Conservation (phyloP, 2,329 filamentous ascomycete species). For the Cercospora canescens region DNA sequence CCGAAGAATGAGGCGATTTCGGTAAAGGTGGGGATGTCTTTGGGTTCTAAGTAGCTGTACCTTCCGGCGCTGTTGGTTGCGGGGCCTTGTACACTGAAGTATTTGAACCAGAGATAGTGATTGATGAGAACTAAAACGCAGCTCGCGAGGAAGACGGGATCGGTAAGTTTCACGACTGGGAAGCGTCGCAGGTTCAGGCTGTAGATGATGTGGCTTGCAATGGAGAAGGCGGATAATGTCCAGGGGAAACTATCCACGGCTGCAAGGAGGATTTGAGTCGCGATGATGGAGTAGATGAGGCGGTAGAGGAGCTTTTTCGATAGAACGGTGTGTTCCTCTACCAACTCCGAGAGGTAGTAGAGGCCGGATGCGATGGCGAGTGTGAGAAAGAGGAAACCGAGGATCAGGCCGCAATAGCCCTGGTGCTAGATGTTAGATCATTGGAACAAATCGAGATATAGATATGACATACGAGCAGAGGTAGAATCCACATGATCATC, state of each 20-base stretch:
- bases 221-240: slow-evolving; percentile 69
- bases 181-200: slow-evolving; percentile 79
- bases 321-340: slow-evolving; percentile 94
- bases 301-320: slow-evolving; percentile 83
- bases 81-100: slow-evolving; percentile 66
- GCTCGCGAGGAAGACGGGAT: slow-evolving; percentile 81
- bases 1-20: slow-evolving; percentile 97
- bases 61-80: slow-evolving; percentile 59
- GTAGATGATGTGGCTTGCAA: slow-evolving; percentile 82
- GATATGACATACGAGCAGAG: slow-evolving; percentile 59
- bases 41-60: slow-evolving; percentile 38
- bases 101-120: slow-evolving; percentile 93
- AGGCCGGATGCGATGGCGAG: slow-evolving; percentile 96
- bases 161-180: slow-evolving; percentile 78
- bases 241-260: slow-evolving; percentile 85
- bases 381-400: slow-evolving; percentile 93
- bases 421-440: slow-evolving; percentile 15
- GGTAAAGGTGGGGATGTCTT: slow-evolving; percentile 74
- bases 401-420: slow-evolving; percentile 80
- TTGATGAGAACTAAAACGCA: slow-evolving; percentile 85
- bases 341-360: slow-evolving; percentile 96
- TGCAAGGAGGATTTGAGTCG: slow-evolving; percentile 70
- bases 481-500: slow-evolving; percentile 84
- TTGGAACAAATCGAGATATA: neutral
- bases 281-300: slow-evolving; percentile 81